Base-by-base conservation (phyloP, 306 rosid species). In the Ziziphus jujuba region DNA sequence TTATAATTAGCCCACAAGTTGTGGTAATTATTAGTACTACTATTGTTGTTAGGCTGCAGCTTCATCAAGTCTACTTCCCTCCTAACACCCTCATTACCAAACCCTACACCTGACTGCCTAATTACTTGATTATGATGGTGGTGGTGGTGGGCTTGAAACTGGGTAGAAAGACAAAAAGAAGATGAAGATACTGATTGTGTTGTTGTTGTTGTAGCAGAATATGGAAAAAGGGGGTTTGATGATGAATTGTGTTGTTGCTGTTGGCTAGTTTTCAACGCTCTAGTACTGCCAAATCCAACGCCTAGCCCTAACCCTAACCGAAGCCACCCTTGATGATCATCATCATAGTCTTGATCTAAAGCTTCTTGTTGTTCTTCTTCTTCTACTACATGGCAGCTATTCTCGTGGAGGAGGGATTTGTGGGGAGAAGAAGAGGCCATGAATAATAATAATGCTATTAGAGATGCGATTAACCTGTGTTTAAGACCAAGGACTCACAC, bases 251-350 rank as follows among this genome's bases (percentile, higher is more conserved):
- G 45, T 40, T 40, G 45, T 40, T 40, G 45, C 9, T 40, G 45
- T 40, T 40, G 45, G 45, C 2, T 28, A 28, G 2, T 40, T 40
- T 40, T 1, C 13, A 11, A 40, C 2, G 45, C 45, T 40, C 45
- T 40, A n/a, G n/a, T n/a, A 8, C 45, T 40, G 45, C 10, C 3
- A 12, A 67, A 71, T 68, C 74, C 72, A 72, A 58, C n/a, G 43
- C 63, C 66, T 19, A 80, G 7, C 4, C 21, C 72, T 24, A 84
- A 84, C 31, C 82, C 80, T 50, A 84, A 66, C 40, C 68, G 61
- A 22, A 84, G 75, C 85, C 81, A 80, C 4, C 74, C 75, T 15
- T 47, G 51, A 3, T 47, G 13, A 11, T 47, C 51, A 11, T 19
- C 55, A 19, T 50, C 55, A 4, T 50, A 22, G 7, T 40, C 12